Percentiles rank a stretch among this genome's conserved stretches.
phyloP scores from a whole-genome alignment of 768 basidiomycete species.

The Cyclocybe cylindracea region DNA sequence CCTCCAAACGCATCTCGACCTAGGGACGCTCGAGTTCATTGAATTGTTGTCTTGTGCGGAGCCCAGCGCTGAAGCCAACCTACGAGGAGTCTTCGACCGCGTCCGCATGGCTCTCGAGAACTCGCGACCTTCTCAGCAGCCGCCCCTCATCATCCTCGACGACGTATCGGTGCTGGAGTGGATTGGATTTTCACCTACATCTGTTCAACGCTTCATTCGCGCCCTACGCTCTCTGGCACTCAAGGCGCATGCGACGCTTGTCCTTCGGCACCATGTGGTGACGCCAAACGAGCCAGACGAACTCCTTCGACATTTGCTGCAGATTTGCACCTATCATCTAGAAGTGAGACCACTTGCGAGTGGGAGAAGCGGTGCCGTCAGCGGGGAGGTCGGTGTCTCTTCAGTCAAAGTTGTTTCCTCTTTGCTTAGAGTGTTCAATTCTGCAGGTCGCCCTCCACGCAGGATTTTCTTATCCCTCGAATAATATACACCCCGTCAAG shows the following conservation, averaged over 20 bases:
- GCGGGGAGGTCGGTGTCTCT: conserved; percentile 62
- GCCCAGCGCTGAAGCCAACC: conserved; percentile 14
- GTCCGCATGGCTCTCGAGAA: conserved; percentile 27
- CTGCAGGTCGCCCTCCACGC: neutral
- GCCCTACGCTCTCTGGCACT: conserved; percentile 58
- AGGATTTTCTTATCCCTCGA: conserved; percentile 69
- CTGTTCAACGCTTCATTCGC: conserved; percentile 58
- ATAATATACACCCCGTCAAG: conserved; percentile 36
- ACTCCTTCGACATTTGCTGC: conserved; percentile 57
- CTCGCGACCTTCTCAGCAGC: conserved; percentile 2
- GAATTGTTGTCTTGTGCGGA: conserved; percentile 38
- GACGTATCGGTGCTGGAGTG: conserved; percentile 70
- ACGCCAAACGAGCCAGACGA: conserved; percentile 58
- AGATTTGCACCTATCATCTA: conserved; percentile 67
- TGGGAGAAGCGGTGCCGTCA: conserved; percentile 76
- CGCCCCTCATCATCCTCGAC: conserved; percentile 63
- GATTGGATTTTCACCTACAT: conserved; percentile 58
- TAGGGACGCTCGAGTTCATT: conserved; percentile 52
- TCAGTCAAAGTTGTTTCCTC: neutral
- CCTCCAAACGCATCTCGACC: conserved; percentile 33
- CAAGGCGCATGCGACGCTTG: conserved; percentile 51
- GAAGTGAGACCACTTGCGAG: conserved; percentile 73
- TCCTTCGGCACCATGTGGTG: conserved; percentile 66
- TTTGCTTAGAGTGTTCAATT: neutral
- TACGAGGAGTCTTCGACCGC: conserved; percentile 38